Evolutionary conservation across 192 early-diverging fungal genomes (phyloP), one percentile per base, ranked within the genome.

Genomic region (Linnemannia zychae): DNA sequence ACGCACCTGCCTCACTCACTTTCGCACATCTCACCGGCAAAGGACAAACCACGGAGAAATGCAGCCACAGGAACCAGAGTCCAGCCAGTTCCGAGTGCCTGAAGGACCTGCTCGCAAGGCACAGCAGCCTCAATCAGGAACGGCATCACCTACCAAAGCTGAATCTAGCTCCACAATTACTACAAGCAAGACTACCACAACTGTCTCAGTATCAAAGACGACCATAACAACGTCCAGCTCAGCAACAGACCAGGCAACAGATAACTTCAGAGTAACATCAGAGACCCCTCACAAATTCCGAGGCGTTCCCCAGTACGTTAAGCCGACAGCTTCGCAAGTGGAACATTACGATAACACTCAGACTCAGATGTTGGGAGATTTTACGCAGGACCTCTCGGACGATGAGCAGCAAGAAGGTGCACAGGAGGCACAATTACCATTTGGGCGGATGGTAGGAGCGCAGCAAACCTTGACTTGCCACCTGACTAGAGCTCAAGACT

Each of bases 261-360:
- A n/a, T n/a, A n/a, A n/a, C n/a, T n/a, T n/a, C n/a, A n/a, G n/a
- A n/a, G 49, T 28, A 34, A n/a, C 52, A 28, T 15, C 60, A 60
- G 57, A n/a, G 48, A 31, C 36, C 4, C 52, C 69, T 18, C 48
- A 71, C 24, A 36, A 76, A 18, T 16, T 68, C 48, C 36, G 60
- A 72, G 17, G n/a, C 68, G 12, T 31, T 52, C 47, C 40, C 40
- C 40, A 44, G 9, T 82, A 82, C 20, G n/a, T 36, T 1, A 77
- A 63, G 36, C 76, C 76, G 5, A 24, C 76, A 9, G 53, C 81
- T 0, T 84, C 81, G 0, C 75, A 76, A 46, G 60, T 57, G 31
- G 28, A 33, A 4, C 71, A 69, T 33, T 31, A 57, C 0, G 53
- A n/a, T 6, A 63, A 15, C 24, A 63, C 57, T 1, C 57, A 63